These are phyloP conservation scores for Lepiota subincarnata DNA, from an alignment of 768 basidiomycete species.

Conservation along the genomic window DNA sequence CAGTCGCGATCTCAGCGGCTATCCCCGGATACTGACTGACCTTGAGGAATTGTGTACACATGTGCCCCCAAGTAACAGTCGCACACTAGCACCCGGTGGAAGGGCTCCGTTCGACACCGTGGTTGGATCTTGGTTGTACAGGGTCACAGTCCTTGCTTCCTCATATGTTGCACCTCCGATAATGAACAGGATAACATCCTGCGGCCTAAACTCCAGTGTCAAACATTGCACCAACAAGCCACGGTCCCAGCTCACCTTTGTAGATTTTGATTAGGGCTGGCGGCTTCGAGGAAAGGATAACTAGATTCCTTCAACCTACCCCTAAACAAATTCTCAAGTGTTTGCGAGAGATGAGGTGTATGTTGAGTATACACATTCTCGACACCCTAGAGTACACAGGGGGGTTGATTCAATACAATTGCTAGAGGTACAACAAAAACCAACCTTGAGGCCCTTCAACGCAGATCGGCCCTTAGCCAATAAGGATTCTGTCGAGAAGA, in stretches of 20 bases:
- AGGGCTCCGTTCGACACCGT: conserved; percentile 43
- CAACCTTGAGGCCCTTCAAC: conserved; percentile 89
- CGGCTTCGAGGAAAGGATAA: conserved; percentile 79
- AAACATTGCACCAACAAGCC: not conserved
- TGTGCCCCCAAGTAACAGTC: conserved; percentile 89
- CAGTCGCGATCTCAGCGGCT: conserved; percentile 10
- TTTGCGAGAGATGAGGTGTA: conserved; percentile 88
- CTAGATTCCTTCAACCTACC: conserved; percentile 83
- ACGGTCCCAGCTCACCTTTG: conserved; percentile 49
- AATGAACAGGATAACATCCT: conserved; percentile 96
- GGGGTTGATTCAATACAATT: not conserved
- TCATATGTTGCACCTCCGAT: conserved; percentile 96
- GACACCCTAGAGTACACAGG: conserved; percentile 63
- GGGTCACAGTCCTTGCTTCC: conserved; percentile 80
- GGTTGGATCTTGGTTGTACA: conserved; percentile 80
- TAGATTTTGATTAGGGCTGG: conserved; percentile 62
- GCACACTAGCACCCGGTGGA: conserved; percentile 54
- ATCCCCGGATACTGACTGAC: conserved; percentile 42
- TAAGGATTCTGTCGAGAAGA: conserved; percentile 93
- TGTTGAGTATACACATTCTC: conserved; percentile 99
- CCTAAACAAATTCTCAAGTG: conserved; percentile 83
- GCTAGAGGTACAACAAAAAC: conserved; percentile 7
- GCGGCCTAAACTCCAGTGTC: conserved; percentile 52
- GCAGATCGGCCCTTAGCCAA: conserved; percentile 93
- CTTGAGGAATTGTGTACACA: conserved; percentile 93